phyloP scores from a whole-genome alignment of 1,284 basidiomycete genomes.

The Athelia psychrophila region DNA sequence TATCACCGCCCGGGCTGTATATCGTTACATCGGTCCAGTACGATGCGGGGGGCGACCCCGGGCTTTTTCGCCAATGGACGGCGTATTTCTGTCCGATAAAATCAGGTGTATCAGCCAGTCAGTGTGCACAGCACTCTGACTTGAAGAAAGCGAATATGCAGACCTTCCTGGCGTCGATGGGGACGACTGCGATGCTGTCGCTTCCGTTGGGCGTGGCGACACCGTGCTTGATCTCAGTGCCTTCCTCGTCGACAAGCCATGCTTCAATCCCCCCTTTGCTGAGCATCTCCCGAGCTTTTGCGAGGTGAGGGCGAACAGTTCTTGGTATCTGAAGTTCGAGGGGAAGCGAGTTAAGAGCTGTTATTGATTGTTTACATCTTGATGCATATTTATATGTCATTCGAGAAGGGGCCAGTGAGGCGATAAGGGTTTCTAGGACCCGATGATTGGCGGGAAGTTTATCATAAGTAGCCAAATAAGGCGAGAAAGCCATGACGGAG shows the following conservation, averaged over 20 bases:
- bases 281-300: not conserved
- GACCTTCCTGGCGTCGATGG: not conserved
- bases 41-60: not conserved
- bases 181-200: not conserved
- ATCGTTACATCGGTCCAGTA: not conserved
- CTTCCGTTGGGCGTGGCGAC: not conserved
- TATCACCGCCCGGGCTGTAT: not conserved
- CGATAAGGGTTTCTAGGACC: no score
- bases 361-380: no score
- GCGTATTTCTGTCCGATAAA: not conserved
- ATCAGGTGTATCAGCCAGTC: not conserved
- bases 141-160: constrained; percentile 1
- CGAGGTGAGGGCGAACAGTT: not conserved
- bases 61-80: not conserved
- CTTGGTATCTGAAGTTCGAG: no score
- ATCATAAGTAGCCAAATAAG: no score
- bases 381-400: no score
- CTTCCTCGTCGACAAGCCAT: not conserved
- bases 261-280: not conserved
- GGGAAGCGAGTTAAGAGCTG: no score
- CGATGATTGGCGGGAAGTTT: no score
- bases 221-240: not conserved
- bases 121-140: not conserved
- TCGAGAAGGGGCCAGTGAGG: no score
- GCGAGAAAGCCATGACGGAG: no score